phyloP scores from a whole-genome alignment of 1,139 yeast species.

The Nakaseomyces nivariensis region DNA sequence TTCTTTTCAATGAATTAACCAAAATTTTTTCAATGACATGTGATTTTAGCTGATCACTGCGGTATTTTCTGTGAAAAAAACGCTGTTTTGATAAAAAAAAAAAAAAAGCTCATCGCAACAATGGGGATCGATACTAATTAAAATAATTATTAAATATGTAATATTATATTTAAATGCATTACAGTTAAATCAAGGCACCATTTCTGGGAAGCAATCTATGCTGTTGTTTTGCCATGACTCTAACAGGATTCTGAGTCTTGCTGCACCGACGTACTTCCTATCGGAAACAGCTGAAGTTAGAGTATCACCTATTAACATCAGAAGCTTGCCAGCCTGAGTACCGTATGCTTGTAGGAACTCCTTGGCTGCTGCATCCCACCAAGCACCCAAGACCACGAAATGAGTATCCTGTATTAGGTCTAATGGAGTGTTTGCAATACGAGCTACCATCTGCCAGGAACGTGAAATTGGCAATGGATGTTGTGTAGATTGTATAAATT shows the following conservation, averaged over 20 bases:
- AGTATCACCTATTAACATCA: constrained; percentile 36
- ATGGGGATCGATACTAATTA: too few relatives aligned
- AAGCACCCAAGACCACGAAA: constrained; percentile 60
- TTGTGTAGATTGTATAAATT: constrained; percentile 23
- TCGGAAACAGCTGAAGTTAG: constrained; percentile 46
- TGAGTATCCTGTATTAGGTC: constrained; percentile 54
- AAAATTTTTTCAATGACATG: too few relatives aligned
- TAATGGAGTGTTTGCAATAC: constrained; percentile 51
- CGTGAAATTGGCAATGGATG: constrained; percentile 47
- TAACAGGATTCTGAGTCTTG: constrained; percentile 60
- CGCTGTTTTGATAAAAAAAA: too few relatives aligned
- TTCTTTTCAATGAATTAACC: too few relatives aligned
- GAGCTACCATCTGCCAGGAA: constrained; percentile 64
- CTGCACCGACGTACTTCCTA: constrained; percentile 61
- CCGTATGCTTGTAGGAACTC: constrained; percentile 52
- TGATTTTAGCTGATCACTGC: background rate
- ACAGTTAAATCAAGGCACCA: constrained; percentile 33
- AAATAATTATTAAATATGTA: too few relatives aligned
- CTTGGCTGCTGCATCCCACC: constrained; percentile 85
- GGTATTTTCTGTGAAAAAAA: background rate
- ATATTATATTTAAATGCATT: too few relatives aligned
- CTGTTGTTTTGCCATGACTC: constrained; percentile 60
- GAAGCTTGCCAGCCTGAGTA: constrained; percentile 56
- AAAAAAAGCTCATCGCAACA: too few relatives aligned
- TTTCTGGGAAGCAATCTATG: constrained; percentile 41